phyloP scores from a whole-genome alignment of 2,329 filamentous ascomycete species.

The Calonectria pteridis region DNA sequence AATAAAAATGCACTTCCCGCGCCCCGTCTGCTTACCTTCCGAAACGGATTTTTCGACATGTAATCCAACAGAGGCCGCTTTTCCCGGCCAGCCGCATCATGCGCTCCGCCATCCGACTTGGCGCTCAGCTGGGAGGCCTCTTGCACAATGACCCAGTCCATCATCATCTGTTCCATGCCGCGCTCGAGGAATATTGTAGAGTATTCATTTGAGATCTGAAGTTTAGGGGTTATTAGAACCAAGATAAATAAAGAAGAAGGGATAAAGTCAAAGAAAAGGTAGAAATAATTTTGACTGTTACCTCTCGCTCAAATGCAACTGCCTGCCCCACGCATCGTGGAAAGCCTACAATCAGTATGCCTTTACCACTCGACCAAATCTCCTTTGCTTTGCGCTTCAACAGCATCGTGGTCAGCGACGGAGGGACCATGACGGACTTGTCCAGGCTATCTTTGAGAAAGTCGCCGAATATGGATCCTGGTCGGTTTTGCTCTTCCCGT shows the following conservation, averaged over 20 bases:
- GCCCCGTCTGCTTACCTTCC: slow-evolving; percentile 7
- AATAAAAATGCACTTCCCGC: neutral
- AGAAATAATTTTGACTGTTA: neutral
- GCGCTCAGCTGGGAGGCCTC: neutral
- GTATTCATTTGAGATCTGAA: slow-evolving; percentile 19
- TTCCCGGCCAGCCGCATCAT: neutral
- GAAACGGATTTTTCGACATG: slow-evolving; percentile 20
- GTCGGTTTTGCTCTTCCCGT: slow-evolving; percentile 21
- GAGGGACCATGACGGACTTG: slow-evolving; percentile 13
- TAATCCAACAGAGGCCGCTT: slow-evolving; percentile 18
- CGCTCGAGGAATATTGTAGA: slow-evolving; percentile 18
- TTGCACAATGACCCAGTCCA: slow-evolving; percentile 3
- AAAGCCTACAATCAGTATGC: slow-evolving; percentile 24
- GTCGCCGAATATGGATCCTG: slow-evolving; percentile 23
- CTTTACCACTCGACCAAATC: slow-evolving; percentile 15
- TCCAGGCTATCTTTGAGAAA: slow-evolving; percentile 24
- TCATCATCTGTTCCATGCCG: slow-evolving; percentile 3
- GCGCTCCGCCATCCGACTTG: neutral
- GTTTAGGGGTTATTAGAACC: neutral
- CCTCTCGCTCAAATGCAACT: slow-evolving; percentile 27
- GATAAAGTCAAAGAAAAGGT: too few relatives aligned
- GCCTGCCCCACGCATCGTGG: slow-evolving; percentile 20
- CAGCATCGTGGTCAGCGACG: slow-evolving; percentile 19
- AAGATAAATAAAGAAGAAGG: neutral
- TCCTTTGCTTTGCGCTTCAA: slow-evolving; percentile 24